Conservation (phyloP, 2,329 filamentous ascomycete species). For the Claviceps capensis region DNA sequence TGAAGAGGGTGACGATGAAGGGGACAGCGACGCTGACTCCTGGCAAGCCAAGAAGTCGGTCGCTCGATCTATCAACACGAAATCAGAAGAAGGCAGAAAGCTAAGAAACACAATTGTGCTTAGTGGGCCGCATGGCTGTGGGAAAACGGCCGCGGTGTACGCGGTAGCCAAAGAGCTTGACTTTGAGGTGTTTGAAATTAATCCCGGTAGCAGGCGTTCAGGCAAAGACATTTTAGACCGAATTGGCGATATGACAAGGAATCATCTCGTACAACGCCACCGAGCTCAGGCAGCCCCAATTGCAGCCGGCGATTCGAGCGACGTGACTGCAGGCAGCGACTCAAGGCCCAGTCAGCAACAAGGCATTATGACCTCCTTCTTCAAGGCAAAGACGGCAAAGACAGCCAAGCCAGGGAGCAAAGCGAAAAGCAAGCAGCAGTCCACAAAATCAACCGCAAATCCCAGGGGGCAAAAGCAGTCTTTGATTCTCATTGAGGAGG, state of each 20-base stretch:
- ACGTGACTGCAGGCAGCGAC: slow-evolving; percentile 30
- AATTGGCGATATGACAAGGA: slow-evolving; percentile 92
- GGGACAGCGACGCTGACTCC: slow-evolving; percentile 29
- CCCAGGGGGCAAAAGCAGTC: slow-evolving; percentile 69
- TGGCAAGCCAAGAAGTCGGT: slow-evolving; percentile 38
- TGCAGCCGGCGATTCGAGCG: slow-evolving; percentile 12
- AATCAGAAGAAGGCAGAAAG: slow-evolving; percentile 30
- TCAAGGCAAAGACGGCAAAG: slow-evolving; percentile 43
- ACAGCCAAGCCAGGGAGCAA: slow-evolving; percentile 12
- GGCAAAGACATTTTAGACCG: slow-evolving; percentile 84
- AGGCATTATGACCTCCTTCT: slow-evolving; percentile 69
- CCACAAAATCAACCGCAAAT: slow-evolving; percentile 17
- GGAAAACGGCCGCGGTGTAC: slow-evolving; percentile 86
- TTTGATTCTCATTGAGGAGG: slow-evolving; percentile 85
- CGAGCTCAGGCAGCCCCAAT: slow-evolving; percentile 20
- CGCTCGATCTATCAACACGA: slow-evolving; percentile 29
- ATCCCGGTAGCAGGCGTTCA: slow-evolving; percentile 66
- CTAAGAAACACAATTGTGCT: slow-evolving; percentile 69
- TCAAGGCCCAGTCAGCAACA: slow-evolving; percentile 60
- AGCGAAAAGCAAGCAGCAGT: slow-evolving; percentile 13
- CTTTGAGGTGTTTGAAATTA: slow-evolving; percentile 93
- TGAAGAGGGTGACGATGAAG: slow-evolving; percentile 47
- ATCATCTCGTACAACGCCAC: slow-evolving; percentile 63
- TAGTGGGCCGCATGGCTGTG: slow-evolving; percentile 78
- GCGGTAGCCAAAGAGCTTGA: slow-evolving; percentile 83